Evolutionary conservation across 306 rosid genomes (phyloP).

Genomic region (Citrullus amarus): DNA sequence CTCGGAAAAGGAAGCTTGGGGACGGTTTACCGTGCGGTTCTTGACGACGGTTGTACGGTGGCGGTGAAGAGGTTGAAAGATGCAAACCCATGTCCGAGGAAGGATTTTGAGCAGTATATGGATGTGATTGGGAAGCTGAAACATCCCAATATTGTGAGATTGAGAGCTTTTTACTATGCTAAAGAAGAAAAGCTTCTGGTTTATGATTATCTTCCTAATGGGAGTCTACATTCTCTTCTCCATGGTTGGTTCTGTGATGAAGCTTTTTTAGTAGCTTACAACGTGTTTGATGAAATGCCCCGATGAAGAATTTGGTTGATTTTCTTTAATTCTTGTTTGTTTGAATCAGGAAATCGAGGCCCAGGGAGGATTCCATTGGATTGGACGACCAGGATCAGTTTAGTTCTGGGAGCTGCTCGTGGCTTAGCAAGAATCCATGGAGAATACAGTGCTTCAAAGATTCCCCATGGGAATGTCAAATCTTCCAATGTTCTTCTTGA

Average conservation of each 20-base stretch:
- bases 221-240: slow-evolving; percentile 83
- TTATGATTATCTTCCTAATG: slow-evolving; percentile 87
- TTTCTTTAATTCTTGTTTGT: not conserved
- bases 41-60: slow-evolving; percentile 67
- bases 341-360: slow-evolving; percentile 68
- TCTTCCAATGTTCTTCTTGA: slow-evolving; percentile 88
- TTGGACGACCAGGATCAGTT: slow-evolving; percentile 97
- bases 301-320: not conserved
- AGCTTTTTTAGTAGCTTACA: not conserved
- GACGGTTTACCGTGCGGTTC: slow-evolving; percentile 79
- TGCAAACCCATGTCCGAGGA: slow-evolving; percentile 73
- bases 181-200: slow-evolving; percentile 96
- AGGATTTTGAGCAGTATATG: slow-evolving; percentile 93
- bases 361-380: slow-evolving; percentile 95
- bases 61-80: slow-evolving; percentile 91
- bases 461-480: slow-evolving; percentile 88
- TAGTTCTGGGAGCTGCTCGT: slow-evolving; percentile 79
- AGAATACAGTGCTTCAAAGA: slow-evolving; percentile 53
- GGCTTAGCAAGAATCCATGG: slow-evolving; percentile 76
- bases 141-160: slow-evolving; percentile 59
- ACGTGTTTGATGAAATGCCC: not conserved
- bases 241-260: slow-evolving; percentile 43
- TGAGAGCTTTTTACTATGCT: slow-evolving; percentile 86
- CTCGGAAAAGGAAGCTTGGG: slow-evolving; percentile 96
- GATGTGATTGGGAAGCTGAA: slow-evolving; percentile 81